Conservation (phyloP, 768 basidiomycete species). For the Leccinellum luteum region DNA sequence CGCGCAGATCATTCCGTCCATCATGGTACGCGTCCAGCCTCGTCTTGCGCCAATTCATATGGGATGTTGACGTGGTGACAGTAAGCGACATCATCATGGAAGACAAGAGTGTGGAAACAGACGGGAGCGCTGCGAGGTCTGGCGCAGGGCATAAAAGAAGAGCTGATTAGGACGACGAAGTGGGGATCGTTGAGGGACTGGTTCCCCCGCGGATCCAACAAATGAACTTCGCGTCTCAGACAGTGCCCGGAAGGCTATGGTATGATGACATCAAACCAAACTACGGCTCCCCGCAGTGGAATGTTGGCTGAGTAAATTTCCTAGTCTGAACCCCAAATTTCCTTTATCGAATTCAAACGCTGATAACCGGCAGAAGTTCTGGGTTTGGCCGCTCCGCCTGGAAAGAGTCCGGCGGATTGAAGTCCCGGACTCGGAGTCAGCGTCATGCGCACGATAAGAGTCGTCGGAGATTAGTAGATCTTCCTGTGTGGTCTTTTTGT, state of each 20-base stretch:
- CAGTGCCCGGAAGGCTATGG: background rate
- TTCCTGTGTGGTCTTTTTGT: background rate
- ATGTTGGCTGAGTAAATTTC: too few relatives aligned
- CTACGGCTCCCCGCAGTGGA: too few relatives aligned
- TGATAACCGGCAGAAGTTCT: background rate
- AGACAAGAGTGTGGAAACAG: slow-evolving; percentile 25
- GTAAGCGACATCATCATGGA: slow-evolving; percentile 41
- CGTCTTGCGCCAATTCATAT: slow-evolving; percentile 15
- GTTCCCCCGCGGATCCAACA: slow-evolving; percentile 29
- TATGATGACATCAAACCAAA: background rate
- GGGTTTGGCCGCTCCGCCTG: background rate
- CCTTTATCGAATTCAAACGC: background rate
- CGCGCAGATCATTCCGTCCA: too few relatives aligned
- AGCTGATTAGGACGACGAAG: slow-evolving; percentile 51
- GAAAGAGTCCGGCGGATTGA: background rate
- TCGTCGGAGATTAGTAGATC: too few relatives aligned
- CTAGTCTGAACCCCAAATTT: background rate
- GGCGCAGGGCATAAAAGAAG: slow-evolving; percentile 46
- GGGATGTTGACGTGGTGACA: slow-evolving; percentile 43
- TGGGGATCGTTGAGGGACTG: slow-evolving; percentile 51
- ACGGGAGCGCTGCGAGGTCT: background rate
- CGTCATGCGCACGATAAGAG: background rate
- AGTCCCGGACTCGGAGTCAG: background rate
- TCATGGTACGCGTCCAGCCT: too few relatives aligned
- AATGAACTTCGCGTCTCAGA: too few relatives aligned